These are phyloP conservation scores for Myochromella boudieri DNA, from an alignment of 768 basidiomycete genomes.

Conservation along the genomic window DNA sequence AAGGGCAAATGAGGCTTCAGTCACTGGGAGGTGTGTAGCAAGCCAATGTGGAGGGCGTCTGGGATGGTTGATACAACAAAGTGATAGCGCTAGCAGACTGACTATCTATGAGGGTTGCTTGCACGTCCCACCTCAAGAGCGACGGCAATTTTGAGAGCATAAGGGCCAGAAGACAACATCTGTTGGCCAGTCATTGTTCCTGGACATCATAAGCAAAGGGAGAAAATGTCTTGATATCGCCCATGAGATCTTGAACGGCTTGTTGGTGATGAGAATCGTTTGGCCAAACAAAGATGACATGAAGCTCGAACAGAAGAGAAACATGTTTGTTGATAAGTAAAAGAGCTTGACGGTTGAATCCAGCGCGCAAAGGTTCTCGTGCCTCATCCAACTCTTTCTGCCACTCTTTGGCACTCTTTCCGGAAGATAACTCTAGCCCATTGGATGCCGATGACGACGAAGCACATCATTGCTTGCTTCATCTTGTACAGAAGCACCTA, in stretches of 20 bases:
- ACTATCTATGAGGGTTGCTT: constrained; percentile 65
- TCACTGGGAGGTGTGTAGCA: constrained; percentile 79
- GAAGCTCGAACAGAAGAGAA: constrained; percentile 86
- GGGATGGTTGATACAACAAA: constrained; percentile 49
- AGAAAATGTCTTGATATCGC: constrained; percentile 72
- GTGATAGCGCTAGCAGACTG: constrained; percentile 62
- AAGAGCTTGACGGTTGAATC: constrained; percentile 70
- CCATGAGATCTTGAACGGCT: constrained; percentile 70
- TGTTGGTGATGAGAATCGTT: constrained; percentile 57
- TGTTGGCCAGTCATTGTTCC: constrained; percentile 76
- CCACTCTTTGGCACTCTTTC: constrained; percentile 62
- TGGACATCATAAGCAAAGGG: constrained; percentile 63
- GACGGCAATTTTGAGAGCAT: constrained; percentile 75
- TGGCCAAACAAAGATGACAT: constrained; percentile 74
- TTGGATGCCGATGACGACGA: constrained; percentile 15
- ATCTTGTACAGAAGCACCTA: too few species aligned
- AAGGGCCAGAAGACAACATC: constrained; percentile 84
- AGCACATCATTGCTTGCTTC: too few species aligned
- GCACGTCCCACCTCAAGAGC: constrained; percentile 51
- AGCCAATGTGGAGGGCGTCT: constrained; percentile 86
- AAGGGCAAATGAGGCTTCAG: constrained; percentile 77
- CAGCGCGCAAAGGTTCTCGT: constrained; percentile 63
- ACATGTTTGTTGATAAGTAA: constrained; percentile 83
- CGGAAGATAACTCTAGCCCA: constrained; percentile 18
- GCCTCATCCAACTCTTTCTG: constrained; percentile 61